A percentile compares a stretch with the other conserved stretches of the same genome.
phyloP scores from a whole-genome alignment of 2,329 filamentous ascomycete species.

The Incumbomyces delicatus region DNA sequence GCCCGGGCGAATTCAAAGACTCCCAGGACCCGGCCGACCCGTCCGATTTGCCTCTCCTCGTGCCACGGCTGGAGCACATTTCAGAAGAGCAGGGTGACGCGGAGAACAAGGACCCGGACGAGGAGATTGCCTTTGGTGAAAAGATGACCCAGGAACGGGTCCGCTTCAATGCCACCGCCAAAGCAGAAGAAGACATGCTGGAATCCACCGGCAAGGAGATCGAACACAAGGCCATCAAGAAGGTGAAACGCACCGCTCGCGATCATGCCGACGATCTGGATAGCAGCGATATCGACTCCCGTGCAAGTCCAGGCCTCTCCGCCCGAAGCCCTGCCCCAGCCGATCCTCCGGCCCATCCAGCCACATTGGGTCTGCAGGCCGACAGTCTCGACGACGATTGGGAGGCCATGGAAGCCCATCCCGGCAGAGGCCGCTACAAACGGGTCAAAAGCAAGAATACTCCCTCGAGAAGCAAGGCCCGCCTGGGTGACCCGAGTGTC shows the following conservation, averaged over 20 bases:
- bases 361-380: conserved; percentile 16
- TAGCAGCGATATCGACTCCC: conserved; percentile 19
- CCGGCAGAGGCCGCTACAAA: conserved; percentile 31
- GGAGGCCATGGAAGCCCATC: conserved; percentile 27
- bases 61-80: conserved; percentile 38
- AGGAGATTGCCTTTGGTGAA: conserved; percentile 40
- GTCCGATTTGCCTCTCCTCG: conserved; percentile 37
- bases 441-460: conserved; percentile 23
- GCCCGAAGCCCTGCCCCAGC: conserved; percentile 16
- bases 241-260: conserved; percentile 32
- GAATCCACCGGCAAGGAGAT: conserved; percentile 26
- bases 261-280: conserved; percentile 14
- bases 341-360: conserved; percentile 11
- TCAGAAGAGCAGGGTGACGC: conserved; percentile 41
- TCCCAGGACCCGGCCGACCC: conserved; percentile 25
- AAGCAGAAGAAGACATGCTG: conserved; percentile 27
- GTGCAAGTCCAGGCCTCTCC: conserved; percentile 17
- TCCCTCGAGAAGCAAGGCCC: conserved; percentile 20
- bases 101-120: conserved; percentile 41
- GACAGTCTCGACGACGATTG: conserved; percentile 31
- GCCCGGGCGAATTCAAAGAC: conserved; percentile 35
- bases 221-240: conserved; percentile 33
- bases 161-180: conserved; percentile 31
- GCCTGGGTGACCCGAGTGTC: conserved; percentile 12
- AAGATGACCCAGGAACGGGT: conserved; percentile 40